Percentiles rank a stretch among this genome's conserved stretches.
Conservation (phyloP, 345 rosid species). For the Acer yangbiense region DNA sequence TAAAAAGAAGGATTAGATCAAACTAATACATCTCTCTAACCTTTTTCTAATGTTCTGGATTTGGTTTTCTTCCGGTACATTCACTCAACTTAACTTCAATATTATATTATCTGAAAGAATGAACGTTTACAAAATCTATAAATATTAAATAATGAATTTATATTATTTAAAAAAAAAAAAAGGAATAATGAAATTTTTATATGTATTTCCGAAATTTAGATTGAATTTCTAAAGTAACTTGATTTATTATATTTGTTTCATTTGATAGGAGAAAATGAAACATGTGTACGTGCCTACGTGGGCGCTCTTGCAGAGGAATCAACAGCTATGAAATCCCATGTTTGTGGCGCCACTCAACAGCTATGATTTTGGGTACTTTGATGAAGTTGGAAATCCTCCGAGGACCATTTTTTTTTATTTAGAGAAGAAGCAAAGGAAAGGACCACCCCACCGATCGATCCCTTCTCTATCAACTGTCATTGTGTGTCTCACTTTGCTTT, state of each 20-base stretch:
- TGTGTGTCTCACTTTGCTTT: constrained; percentile 13
- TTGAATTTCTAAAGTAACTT: too few species aligned
- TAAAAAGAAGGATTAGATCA: constrained; percentile 5
- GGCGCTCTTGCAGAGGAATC: background rate
- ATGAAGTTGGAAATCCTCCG: background rate
- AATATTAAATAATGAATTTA: too few species aligned
- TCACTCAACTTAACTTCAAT: background rate
- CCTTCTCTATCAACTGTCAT: background rate
- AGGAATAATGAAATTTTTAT: too few species aligned
- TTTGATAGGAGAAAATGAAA: too few species aligned
- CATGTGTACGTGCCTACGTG: too few species aligned
- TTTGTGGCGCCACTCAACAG: constrained; percentile 2
- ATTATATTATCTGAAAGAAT: background rate
- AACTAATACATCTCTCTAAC: background rate
- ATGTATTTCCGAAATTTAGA: too few species aligned
- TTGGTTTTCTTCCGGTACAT: too few species aligned
- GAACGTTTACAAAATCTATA: too few species aligned
- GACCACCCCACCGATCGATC: constrained; percentile 1
- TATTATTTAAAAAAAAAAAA: too few species aligned
- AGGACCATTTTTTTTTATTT: background rate
- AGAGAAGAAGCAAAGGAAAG: background rate
- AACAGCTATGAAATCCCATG: background rate
- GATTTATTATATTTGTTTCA: too few species aligned
- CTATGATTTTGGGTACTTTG: background rate
- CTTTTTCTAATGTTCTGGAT: background rate